Base-by-base conservation (phyloP, 306 rosid genomes). In the Malus sylvestris region DNA sequence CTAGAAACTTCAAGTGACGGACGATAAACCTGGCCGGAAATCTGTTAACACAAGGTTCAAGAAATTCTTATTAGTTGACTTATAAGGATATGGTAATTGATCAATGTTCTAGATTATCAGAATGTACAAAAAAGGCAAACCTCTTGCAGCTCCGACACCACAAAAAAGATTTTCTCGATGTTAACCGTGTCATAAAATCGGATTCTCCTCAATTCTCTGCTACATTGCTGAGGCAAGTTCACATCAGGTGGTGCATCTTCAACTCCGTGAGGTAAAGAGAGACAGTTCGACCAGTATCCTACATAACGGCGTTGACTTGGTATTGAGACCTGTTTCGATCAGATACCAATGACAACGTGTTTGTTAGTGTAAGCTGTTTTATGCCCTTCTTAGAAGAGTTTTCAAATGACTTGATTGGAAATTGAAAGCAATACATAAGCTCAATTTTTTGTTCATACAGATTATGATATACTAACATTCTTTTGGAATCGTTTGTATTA, bases 281-380 rank as follows among this genome's bases (percentile, higher is more conserved):
- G 92, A 18, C 85, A 32, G 27, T 73, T 81, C 35, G 80, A 88
- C 93, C 96, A 91, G 73, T 90, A 95, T 59, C 82, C 79, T 51
- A 92, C 98, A 14, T 89, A 92, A 38, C 98, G 96, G 30, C 97
- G 90, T 78, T 95, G 99, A 89, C 99, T 95, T 82, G 98, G 99
- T 85, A 92, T 95, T 8, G 99, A 95, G 79, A 95, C 99, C 99
- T 95, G 83, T 79, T 75, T 57, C 0, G 69, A 38, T 52, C 42
- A 75, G 67, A 79, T 61, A 72, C 64, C 79, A 45, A 33, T 29
- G 27, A 71, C 42, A 60, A 42, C 20, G 69, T 19, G 45, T 2
- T 62, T 44, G n/a, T 61, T 61, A 73, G 67, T 45, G 16, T n/a
- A 32, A 20, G 13, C 7, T 30, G 23, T 35, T 18, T 3, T 16